Base-by-base conservation (phyloP, 306 rosid genomes). In the Coriaria nepalensis region DNA sequence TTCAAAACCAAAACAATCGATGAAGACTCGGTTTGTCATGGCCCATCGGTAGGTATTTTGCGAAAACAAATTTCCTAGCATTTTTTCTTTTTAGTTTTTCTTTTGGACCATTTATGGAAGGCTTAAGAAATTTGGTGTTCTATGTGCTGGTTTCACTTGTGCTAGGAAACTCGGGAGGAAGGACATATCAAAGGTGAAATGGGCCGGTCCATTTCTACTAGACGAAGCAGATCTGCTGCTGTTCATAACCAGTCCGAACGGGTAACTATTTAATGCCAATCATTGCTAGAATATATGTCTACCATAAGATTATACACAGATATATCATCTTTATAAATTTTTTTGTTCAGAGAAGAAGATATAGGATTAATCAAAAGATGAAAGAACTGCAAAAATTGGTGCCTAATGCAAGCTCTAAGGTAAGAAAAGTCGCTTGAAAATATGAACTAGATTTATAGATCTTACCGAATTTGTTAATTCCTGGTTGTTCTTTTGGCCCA, bases 341-440 rank as follows among this genome's bases (percentile, higher is more conserved):
- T 57, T 45, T 10, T n/a, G 41, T 32, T 32, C 33, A 70, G 81
- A 75, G 57, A 67, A 55, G 74, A 40, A 70, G 77, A 40, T 74
- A 70, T 45, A 65, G 64, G 59, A 70, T 75, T 43, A 75, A 70
- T 62, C 66, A 75, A 66, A 75, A 20, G 57, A 43, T 75, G 71
- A 70, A 75, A 60, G 68, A 67, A 29, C 52, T 75, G 58, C 77
- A 75, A 69, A 63, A 40, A 51, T 63, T 75, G 68, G 81, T 75
- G 59, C 81, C 81, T 13, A 67, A 75, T 50, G 71, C 77, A 4
- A 66, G 49, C 29, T 20, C 29, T 41, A 70, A 67, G 81, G 81
- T 75, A 35, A 59, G 62, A 40, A 59, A 34, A 40, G n/a, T 37
- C 9, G 9, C 4, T 33, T 8, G 14, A 45, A 46, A 20, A 20